Evolutionary conservation across 805 yeast genomes (phyloP).

Genomic region (Kazachstania psychrophila): DNA sequence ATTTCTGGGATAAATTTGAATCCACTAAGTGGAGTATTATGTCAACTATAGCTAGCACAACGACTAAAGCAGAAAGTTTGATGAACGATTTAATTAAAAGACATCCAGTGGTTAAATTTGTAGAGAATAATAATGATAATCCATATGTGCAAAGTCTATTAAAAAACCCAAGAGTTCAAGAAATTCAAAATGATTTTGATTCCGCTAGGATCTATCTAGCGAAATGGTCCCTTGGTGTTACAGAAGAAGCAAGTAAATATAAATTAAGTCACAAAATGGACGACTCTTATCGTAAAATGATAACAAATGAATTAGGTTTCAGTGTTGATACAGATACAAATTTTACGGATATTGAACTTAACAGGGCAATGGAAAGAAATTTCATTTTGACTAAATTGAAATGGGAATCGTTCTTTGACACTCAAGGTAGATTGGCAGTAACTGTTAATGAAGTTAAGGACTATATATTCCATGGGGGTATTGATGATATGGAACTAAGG

Average conservation of each 20-base stretch:
- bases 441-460: constrained; percentile 75
- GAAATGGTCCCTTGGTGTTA: constrained; percentile 92
- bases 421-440: constrained; percentile 58
- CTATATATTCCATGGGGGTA: constrained; percentile 84
- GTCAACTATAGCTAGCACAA: constrained; percentile 73
- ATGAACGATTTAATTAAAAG: constrained; percentile 17
- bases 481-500: constrained; percentile 44
- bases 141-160: constrained; percentile 43
- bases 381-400: constrained; percentile 41
- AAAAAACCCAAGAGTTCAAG: constrained; percentile 68
- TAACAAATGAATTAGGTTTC: constrained; percentile 55
- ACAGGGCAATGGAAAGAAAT: constrained; percentile 55
- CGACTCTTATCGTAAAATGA: constrained; percentile 45
- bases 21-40: constrained; percentile 77
- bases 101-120: constrained; percentile 25
- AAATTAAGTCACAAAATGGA: constrained; percentile 41
- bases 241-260: constrained; percentile 73
- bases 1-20: constrained; percentile 22
- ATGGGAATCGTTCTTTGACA: constrained; percentile 82
- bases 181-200: constrained; percentile 79
- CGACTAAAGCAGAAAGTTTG: constrained; percentile 33
- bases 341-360: constrained; percentile 31
- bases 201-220: constrained; percentile 87
- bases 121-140: constrained; percentile 37
- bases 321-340: constrained; percentile 27